Conservation (phyloP, 2,329 filamentous ascomycete species). For the Fusarium protoensiforme region DNA sequence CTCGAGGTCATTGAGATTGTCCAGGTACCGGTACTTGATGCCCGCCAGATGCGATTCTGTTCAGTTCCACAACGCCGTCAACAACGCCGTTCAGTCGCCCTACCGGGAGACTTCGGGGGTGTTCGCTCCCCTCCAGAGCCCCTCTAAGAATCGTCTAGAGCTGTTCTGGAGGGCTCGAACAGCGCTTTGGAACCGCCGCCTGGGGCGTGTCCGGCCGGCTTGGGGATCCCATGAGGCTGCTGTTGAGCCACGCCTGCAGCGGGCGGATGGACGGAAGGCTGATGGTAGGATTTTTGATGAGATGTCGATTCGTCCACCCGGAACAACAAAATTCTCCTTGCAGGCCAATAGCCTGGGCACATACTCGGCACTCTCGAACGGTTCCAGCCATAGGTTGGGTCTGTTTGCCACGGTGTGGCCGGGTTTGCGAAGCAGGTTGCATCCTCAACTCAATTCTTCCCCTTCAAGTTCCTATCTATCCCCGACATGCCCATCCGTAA, state of each 20-base stretch:
- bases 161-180: conserved; percentile 29
- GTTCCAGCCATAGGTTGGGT: conserved; percentile 19
- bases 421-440: conserved; percentile 25
- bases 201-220: conserved; percentile 14
- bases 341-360: conserved; percentile 8
- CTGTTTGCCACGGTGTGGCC: conserved; percentile 33
- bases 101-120: conserved; percentile 43
- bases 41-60: neutral
- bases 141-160: conserved; percentile 7
- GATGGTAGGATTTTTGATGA: conserved; percentile 39
- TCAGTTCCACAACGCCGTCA: conserved; percentile 2
- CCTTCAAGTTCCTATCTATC: conserved; percentile 25
- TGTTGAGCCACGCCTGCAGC: conserved; percentile 41
- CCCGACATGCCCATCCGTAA: neutral
- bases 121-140: conserved; percentile 1
- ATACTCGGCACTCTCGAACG: conserved; percentile 10
- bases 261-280: conserved; percentile 41
- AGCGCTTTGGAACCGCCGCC: conserved; percentile 4
- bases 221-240: conserved; percentile 35
- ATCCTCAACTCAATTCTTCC: conserved; percentile 25
- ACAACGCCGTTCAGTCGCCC: conserved; percentile 11
- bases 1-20: conserved; percentile 5
- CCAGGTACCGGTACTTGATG: conserved; percentile 39
- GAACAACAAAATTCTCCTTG: conserved; percentile 31
- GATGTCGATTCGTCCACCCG: conserved; percentile 34